Evolutionary conservation across 805 yeast genomes (phyloP), one percentile per base, ranked within the genome.

Genomic region (Saccharomycodes ludwigii): DNA sequence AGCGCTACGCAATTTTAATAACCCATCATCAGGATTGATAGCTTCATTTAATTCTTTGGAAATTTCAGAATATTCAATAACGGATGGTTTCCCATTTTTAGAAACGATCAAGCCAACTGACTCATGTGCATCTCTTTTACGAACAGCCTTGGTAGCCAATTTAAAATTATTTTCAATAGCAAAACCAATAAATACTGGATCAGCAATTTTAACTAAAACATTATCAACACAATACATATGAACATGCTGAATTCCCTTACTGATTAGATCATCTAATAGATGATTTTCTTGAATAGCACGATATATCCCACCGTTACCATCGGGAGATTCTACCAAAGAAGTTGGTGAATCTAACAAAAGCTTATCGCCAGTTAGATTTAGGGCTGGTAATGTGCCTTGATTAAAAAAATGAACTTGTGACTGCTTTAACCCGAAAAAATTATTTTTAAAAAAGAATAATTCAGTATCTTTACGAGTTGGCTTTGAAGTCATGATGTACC

Each of bases 141-240:
- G 75, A 24, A 91, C 99, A 12, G 80, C 96, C 53, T 91, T 91
- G 4, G 96, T 85, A 27, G 95, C 91, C 38, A 91, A 66, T 21
- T 81, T 73, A 35, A 74, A 81, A 3, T 66, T 47, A 32, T 76
- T 72, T 22, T 58, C 58, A 18, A 78, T 73, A 9, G 96, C 76
- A 59, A 78, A 88, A 0, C 98, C 98, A 39, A 91, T 59, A 35
- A 65, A 64, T 1, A 73, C 64, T 3, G 98, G 98, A 52, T 91
- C 98, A 2, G 95, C 96, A 33, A 88, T 83, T 53, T 76, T 78
- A 21, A 86, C 96, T 30, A 91, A 64, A 19, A 81, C 77, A 56
- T 91, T 91, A 58, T 91, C 99, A 30, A 91, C 97, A 59, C 97
- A 88, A 60, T 85, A 91, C 81, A 86, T 83, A 58, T 91, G 96